Evolutionary conservation across 2,329 filamentous ascomycete species (phyloP).

Genomic region (Thielaviopsis euricoi): DNA sequence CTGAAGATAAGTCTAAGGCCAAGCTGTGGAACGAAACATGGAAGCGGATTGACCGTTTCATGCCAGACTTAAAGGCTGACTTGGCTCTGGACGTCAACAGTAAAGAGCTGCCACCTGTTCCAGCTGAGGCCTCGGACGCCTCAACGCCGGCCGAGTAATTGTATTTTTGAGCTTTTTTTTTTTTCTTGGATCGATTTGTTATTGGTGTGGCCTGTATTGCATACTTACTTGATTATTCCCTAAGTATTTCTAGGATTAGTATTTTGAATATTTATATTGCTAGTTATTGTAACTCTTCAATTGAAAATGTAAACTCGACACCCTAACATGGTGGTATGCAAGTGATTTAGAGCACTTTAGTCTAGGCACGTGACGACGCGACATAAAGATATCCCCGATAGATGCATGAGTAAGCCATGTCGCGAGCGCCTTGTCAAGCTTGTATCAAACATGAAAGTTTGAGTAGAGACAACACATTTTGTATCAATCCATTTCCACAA

Average conservation of each 20-base stretch:
- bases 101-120: neutral
- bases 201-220: neutral
- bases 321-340: too few species aligned
- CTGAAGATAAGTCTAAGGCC: conserved; percentile 35
- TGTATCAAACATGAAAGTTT: neutral
- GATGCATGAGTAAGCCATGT: neutral
- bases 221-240: neutral
- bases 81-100: conserved; percentile 32
- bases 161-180: neutral
- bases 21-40: conserved; percentile 45
- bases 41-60: conserved; percentile 49
- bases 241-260: neutral
- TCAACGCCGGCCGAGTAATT: neutral
- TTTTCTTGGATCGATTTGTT: neutral
- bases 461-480: conserved; percentile 1
- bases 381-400: neutral
- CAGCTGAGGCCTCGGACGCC: neutral
- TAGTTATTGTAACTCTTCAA: neutral
- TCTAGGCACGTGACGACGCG: neutral
- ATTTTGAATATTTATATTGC: neutral
- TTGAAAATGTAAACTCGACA: neutral
- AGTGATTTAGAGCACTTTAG: too few species aligned
- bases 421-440: neutral
- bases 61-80: conserved; percentile 42
- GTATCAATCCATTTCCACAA: neutral